Conservation (phyloP, 2,329 filamentous ascomycete genomes). For the Aspergillus transmontanensis region DNA sequence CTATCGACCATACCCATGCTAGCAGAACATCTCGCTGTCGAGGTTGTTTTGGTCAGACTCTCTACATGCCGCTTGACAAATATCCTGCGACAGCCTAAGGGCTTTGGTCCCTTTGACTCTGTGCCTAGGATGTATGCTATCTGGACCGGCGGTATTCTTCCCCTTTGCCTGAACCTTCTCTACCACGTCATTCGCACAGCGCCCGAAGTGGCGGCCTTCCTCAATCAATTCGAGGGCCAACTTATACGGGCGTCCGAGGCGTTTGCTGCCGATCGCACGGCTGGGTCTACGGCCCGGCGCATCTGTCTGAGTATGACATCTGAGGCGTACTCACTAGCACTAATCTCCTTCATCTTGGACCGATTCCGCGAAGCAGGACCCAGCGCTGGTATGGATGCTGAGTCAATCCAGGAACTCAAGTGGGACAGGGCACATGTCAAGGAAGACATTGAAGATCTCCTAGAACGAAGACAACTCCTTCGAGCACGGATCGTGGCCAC, state of each 20-base stretch:
- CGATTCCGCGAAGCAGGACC: conserved; percentile 65
- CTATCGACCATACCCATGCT: conserved; percentile 78
- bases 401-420: conserved; percentile 69
- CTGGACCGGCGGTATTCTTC: conserved; percentile 86
- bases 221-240: conserved; percentile 85
- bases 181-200: conserved; percentile 79
- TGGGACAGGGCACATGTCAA: conserved; percentile 74
- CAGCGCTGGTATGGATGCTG: conserved; percentile 59
- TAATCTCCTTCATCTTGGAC: conserved; percentile 73
- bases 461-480: conserved; percentile 69
- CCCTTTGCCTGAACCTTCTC: conserved; percentile 85
- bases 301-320: conserved; percentile 73
- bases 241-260: conserved; percentile 71
- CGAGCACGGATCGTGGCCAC: conserved; percentile 73
- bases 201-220: conserved; percentile 79
- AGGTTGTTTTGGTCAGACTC: conserved; percentile 78
- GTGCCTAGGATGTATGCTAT: conserved; percentile 79
- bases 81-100: conserved; percentile 68
- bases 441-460: conserved; percentile 82
- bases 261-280: conserved; percentile 59
- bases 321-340: conserved; percentile 76
- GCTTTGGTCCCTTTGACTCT: conserved; percentile 78
- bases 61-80: conserved; percentile 77
- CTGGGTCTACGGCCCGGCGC: conserved; percentile 56
- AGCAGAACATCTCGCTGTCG: conserved; percentile 86